These are phyloP conservation scores for Plasmodium knowlesi DNA, from an alignment of 169 alveolate genomes.

Conservation along the genomic window DNA sequence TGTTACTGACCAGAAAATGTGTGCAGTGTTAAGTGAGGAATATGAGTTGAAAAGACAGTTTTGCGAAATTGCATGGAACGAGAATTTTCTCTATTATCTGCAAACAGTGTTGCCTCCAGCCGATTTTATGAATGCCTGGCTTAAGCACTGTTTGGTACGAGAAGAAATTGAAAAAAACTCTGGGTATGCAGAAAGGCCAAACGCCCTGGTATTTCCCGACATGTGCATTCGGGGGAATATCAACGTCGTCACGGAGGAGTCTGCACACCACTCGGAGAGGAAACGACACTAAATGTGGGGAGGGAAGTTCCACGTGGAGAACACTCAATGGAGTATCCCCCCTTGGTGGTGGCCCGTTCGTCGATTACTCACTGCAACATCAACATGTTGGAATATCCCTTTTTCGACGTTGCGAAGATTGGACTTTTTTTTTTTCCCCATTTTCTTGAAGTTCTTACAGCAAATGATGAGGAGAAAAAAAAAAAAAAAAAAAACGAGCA, in stretches of 20 bases:
- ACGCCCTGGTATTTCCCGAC: conserved; percentile 50
- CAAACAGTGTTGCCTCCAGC: conserved; percentile 88
- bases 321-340: neutral
- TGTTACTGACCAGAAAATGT: conserved; percentile 85
- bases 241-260: conserved; percentile 49
- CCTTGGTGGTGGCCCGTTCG: neutral
- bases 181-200: neutral
- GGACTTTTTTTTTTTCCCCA: neutral
- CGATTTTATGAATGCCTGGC: conserved; percentile 87
- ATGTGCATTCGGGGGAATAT: conserved; percentile 67
- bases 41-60: conserved; percentile 82
- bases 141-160: conserved; percentile 44
- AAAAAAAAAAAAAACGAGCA: neutral
- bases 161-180: conserved; percentile 57
- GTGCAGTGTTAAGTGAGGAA: conserved; percentile 82
- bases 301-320: neutral
- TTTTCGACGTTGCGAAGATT: neutral
- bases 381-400: neutral
- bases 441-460: neutral
- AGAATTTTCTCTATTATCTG: conserved; percentile 79
- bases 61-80: conserved; percentile 86
- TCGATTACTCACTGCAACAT: neutral
- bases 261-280: conserved; percentile 22
- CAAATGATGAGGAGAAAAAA: neutral
- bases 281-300: neutral